phyloP scores from a whole-genome alignment of 2,329 filamentous ascomycete species.

The Diaporthe vaccinii region DNA sequence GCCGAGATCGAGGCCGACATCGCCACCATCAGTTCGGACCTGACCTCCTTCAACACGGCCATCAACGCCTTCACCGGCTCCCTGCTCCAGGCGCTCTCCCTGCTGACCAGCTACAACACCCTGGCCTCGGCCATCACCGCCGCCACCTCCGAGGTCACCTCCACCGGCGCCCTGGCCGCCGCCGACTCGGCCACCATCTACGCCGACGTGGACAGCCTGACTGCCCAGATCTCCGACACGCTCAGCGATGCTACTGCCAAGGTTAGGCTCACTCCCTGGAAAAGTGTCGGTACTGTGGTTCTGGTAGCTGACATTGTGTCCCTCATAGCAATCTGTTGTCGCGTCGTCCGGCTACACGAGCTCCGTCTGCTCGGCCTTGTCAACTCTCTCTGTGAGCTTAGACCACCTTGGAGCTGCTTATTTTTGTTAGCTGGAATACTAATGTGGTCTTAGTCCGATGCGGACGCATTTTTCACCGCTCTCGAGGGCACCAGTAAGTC shows the following conservation, averaged over 20 bases:
- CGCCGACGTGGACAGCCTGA: slow-evolving; percentile 29
- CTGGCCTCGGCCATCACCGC: slow-evolving; percentile 17
- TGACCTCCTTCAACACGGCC: slow-evolving; percentile 34
- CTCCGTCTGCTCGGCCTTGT: slow-evolving; percentile 29
- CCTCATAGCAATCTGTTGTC: slow-evolving; percentile 27
- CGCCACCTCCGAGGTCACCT: slow-evolving; percentile 33
- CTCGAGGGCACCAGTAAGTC: slow-evolving; percentile 30
- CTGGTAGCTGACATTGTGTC: not conserved
- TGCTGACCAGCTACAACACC: slow-evolving; percentile 31
- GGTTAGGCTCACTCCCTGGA: not conserved
- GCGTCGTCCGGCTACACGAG: slow-evolving; percentile 25
- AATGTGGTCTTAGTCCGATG: not conserved
- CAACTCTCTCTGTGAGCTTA: slow-evolving; percentile 24
- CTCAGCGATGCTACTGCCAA: slow-evolving; percentile 31
- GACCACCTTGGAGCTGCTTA: no score
- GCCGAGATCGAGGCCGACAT: slow-evolving; percentile 34
- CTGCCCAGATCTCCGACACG: slow-evolving; percentile 30
- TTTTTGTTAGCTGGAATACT: not conserved
- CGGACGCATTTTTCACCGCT: not conserved
- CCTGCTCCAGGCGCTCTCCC: slow-evolving; percentile 27
- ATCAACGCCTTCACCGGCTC: slow-evolving; percentile 38
- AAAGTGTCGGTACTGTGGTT: not conserved
- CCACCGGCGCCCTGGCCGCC: slow-evolving; percentile 21
- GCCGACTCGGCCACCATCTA: slow-evolving; percentile 37
- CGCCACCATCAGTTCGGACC: slow-evolving; percentile 25